Base-by-base conservation (phyloP, 1,139 yeast species). In the Magnusiomyces ingens region DNA sequence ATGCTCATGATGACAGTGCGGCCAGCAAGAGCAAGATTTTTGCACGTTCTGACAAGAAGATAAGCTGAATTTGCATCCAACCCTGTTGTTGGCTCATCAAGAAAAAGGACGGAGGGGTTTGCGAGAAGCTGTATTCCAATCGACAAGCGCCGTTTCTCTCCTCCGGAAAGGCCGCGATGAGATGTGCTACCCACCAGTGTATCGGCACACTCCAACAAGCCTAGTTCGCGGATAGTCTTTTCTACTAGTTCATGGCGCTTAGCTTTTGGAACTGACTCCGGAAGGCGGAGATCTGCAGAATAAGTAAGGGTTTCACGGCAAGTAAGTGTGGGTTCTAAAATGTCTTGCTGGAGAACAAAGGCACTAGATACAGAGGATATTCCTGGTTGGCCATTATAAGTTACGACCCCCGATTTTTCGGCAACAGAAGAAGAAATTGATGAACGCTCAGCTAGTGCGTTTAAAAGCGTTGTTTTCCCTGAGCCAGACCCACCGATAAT, bases 1-100 rank as follows among this genome's bases (percentile, higher is more conserved):
- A 88, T 84, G 42, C 91, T 83, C 69, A 87, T 71, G 3, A 88
- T 74, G 37, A 88, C 75, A 0, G 94, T 85, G 46, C 90, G 77
- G 0, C 94, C 93, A 17, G 80, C 75, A 36, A 76, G 69, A 0
- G 84, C 77, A 41, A 81, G 62, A 58, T 78, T 76, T 59, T 80
- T 79, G 56, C 89, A 74, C 0, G 87, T 80, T 54, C 77, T 74
- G n/a, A 87, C 78, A 48, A 88, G 71, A 56, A 82, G 72, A 59
- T 75, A 79, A 0, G 95, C 90, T 11, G 90, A 82, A 53, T 82
- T 81, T 1, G 95, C 84, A 66, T 89, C 96, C 37, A 89, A 71
- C 0, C 96, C 96, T 0, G 96, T 87, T 0, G 96, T 89, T 1
- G 96, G 95, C 63, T 89, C 96, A 66, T 89, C 96, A 48, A 89